Conservation (phyloP, 352 stramenopile species). For the Globisporangium mamillatum region DNA sequence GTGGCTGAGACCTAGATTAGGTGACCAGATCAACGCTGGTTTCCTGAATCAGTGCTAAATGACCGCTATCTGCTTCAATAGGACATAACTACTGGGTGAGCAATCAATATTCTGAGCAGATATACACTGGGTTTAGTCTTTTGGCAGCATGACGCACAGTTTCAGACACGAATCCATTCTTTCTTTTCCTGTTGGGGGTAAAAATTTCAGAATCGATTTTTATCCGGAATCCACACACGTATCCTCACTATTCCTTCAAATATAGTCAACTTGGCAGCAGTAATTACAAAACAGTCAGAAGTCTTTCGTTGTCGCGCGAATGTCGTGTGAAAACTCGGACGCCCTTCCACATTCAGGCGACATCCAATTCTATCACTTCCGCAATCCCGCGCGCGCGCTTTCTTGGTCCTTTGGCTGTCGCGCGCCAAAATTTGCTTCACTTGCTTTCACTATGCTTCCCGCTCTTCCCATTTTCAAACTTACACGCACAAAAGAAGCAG, state of each 20-base stretch:
- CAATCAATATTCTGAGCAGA: neutral
- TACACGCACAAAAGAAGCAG: neutral
- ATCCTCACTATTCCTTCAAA: neutral
- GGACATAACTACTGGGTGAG: too few relatives aligned
- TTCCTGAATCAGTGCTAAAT: neutral
- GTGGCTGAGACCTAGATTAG: too few relatives aligned
- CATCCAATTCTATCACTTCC: neutral
- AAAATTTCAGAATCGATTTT: neutral
- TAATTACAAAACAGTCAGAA: neutral
- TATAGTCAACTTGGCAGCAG: neutral
- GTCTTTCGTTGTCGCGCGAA: neutral
- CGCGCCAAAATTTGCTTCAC: conserved; percentile 5
- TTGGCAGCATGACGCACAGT: neutral
- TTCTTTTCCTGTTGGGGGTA: neutral
- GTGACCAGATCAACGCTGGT: neutral
- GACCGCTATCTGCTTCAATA: too few relatives aligned
- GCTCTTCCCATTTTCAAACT: conserved; percentile 4
- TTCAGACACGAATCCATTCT: neutral
- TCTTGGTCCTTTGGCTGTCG: conserved; percentile 1
- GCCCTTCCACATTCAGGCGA: neutral
- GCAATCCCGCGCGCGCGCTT: conserved; percentile 1
- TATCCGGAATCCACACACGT: neutral
- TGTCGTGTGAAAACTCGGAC: neutral
- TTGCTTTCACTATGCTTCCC: conserved; percentile 2
- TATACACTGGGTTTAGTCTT: neutral